Evolutionary conservation across 768 basidiomycete species (phyloP).

Genomic region (Suillus weaverae): DNA sequence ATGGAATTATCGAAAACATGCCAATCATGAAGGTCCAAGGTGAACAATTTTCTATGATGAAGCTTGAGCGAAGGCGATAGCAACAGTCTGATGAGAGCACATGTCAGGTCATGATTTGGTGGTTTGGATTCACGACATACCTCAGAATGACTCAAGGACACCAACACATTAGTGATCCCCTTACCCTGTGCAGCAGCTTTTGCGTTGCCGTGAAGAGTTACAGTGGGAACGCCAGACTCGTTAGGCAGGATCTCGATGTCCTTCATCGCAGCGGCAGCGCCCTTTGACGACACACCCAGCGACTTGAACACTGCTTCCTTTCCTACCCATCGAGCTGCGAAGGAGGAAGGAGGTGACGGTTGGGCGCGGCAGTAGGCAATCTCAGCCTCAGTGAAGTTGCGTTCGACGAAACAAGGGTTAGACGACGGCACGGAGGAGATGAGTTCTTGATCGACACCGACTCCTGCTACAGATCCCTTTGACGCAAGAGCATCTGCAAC

Average conservation of each 20-base stretch:
- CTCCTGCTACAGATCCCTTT: constrained; percentile 58
- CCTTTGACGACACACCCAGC: constrained; percentile 84
- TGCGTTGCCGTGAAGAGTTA: constrained; percentile 79
- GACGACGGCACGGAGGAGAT: constrained; percentile 90
- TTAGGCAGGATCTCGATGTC: constrained; percentile 94
- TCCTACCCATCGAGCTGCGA: constrained; percentile 95
- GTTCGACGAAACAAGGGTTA: constrained; percentile 82
- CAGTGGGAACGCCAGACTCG: constrained; percentile 74
- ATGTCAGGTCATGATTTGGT: constrained; percentile 17
- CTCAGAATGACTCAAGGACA: constrained; percentile 94
- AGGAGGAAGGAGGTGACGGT: constrained; percentile 84
- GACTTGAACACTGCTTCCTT: constrained; percentile 99
- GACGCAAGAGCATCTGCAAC: constrained; percentile 45
- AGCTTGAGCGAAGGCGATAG: constrained; percentile 87
- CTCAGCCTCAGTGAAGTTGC: constrained; percentile 94
- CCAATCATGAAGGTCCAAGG: not conserved
- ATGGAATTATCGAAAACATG: constrained; percentile 1
- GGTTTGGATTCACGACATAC: constrained; percentile 36
- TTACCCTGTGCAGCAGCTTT: constrained; percentile 67
- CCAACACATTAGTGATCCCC: constrained; percentile 70
- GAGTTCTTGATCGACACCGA: constrained; percentile 92
- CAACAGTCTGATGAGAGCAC: constrained; percentile 57
- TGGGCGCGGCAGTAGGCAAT: constrained; percentile 84
- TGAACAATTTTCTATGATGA: constrained; percentile 23
- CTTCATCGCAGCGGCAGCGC: constrained; percentile 92